Conservation (phyloP, 495 filamentous ascomycete genomes). For the Xylaria venustula region DNA sequence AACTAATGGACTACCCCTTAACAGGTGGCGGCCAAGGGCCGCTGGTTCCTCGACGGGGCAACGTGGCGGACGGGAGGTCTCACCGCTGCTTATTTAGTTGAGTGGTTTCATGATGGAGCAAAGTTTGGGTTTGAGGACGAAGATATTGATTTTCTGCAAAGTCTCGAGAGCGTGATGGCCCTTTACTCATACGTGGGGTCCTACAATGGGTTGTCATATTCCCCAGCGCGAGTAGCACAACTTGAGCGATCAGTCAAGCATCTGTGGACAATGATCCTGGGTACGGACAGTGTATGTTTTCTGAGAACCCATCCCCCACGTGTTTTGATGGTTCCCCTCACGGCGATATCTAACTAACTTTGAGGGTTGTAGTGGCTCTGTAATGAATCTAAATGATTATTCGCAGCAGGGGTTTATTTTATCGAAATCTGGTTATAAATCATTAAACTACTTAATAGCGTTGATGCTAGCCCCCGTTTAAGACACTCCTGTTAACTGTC, state of each 20-base stretch:
- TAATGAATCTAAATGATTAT: too few species aligned
- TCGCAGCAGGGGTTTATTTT: too few species aligned
- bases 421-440: too few species aligned
- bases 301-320: background rate
- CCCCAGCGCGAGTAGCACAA: background rate
- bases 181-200: background rate
- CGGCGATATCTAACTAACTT: background rate
- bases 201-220: background rate
- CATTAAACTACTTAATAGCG: too few species aligned
- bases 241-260: constrained; percentile 3
- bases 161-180: constrained; percentile 4
- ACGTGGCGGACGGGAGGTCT: constrained; percentile 3
- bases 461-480: too few species aligned
- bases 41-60: constrained; percentile 7
- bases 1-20: background rate
- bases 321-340: background rate
- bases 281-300: background rate
- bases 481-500: too few species aligned
- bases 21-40: constrained; percentile 1
- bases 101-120: background rate
- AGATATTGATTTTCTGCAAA: background rate
- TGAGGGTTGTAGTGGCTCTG: background rate
- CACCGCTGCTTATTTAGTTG: background rate
- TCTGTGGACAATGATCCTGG: constrained; percentile 1
- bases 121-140: background rate